Evolutionary conservation across 257 asterid species (phyloP), one percentile per base, ranked within the genome.

Genomic region (Thymus mandschuricus): DNA sequence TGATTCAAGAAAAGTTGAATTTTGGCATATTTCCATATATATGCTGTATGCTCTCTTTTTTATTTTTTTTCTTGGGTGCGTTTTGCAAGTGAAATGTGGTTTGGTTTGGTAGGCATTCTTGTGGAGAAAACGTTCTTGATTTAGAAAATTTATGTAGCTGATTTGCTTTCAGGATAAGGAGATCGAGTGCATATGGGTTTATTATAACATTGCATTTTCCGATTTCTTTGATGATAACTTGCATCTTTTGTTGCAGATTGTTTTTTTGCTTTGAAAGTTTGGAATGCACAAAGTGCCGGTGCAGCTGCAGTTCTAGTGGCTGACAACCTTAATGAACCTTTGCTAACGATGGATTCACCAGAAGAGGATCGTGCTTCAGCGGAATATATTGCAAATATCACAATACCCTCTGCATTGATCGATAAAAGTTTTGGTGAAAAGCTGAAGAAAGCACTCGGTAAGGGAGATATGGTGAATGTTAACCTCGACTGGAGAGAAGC

Each of bases 401-500:
- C 83, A 57, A 85, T 85, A 60, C 89, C 89, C 8, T 85, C 87
- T 15, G 84, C 89, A 29, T 69, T 85, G 30, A 76, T 85, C 10
- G 81, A 68, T 35, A 85, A 82, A 66, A 52, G 57, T 55, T 84
- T 85, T 11, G 83, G 84, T 28, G 89, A 85, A 52, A 73, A 76
- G 15, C 62, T 82, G 9, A 82, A 80, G 74, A 80, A 71, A 50
- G 83, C 82, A 40, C 72, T 78, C 71, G 43, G 49, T 9, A 68
- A 44, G 46, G 85, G 85, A 34, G 83, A 85, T 3, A 85, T 82
- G 87, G 84, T 85, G 64, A 75, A 85, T 40, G 75, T 82, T 57
- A 85, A 85, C 63, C 87, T 85, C 3, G 87, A 85, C 72, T 78
- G 89, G 87, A 76, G 87, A 61, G 87, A 85, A 81, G 83, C 87